A percentile compares a stretch with the other conserved stretches of the same genome.
These are phyloP conservation scores for Metschnikowia noctiluminum DNA, from an alignment of 805 yeast genomes.

Conservation along the genomic window DNA sequence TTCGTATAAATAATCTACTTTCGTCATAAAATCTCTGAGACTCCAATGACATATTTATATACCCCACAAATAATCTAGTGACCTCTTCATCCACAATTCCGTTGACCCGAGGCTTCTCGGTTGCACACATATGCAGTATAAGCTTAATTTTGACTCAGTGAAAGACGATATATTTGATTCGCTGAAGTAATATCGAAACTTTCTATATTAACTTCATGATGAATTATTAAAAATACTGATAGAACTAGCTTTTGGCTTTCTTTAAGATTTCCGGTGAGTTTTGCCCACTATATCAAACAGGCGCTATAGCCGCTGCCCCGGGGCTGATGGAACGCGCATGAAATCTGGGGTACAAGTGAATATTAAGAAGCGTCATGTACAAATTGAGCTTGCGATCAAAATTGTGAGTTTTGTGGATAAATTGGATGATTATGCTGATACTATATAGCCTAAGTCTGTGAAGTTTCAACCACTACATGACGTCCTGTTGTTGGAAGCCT, in stretches of 20 bases:
- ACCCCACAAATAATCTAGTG: slow-evolving; percentile 10
- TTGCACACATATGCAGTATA: not conserved
- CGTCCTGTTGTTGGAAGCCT: too few species aligned
- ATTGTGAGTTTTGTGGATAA: too few species aligned
- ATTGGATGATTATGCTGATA: too few species aligned
- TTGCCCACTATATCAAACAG: too few species aligned
- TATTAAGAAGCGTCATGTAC: too few species aligned
- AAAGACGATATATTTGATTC: not conserved
- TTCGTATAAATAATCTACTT: too few species aligned
- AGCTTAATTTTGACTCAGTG: not conserved
- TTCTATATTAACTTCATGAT: not conserved
- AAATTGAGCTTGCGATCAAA: too few species aligned
- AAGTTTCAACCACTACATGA: too few species aligned
- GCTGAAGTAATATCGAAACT: not conserved
- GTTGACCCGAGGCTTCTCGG: slow-evolving; percentile 15
- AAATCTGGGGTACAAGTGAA: slow-evolving; percentile 14
- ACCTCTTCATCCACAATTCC: slow-evolving; percentile 6
- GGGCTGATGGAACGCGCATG: slow-evolving; percentile 5
- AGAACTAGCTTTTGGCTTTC: too few species aligned
- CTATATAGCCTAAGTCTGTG: too few species aligned
- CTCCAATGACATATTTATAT: slow-evolving; percentile 8
- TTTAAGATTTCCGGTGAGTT: too few species aligned
- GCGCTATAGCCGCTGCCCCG: not conserved
- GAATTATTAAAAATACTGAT: not conserved
- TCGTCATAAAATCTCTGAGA: not conserved